phyloP scores from a whole-genome alignment of 2,329 filamentous ascomycete genomes.

The Paecilomyces variotii region DNA sequence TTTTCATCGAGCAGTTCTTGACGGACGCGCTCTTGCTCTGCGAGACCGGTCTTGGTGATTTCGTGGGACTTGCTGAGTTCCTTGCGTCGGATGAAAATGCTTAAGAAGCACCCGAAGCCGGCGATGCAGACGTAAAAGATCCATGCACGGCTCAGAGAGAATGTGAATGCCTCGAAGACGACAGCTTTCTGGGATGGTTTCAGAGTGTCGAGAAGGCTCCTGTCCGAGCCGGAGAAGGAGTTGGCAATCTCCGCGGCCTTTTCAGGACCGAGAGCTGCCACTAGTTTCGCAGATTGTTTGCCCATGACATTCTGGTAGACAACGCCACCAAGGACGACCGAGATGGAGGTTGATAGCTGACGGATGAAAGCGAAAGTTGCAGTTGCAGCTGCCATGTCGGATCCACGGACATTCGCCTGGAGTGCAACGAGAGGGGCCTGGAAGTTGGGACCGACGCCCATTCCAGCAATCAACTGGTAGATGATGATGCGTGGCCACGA shows the following conservation, averaged over 20 bases:
- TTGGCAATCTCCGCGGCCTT: constrained; percentile 15
- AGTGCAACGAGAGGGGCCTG: constrained; percentile 56
- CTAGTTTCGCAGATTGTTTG: constrained; percentile 21
- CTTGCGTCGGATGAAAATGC: constrained; percentile 30
- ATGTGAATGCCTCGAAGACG: constrained; percentile 35
- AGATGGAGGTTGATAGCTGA: constrained; percentile 50
- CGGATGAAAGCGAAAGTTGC: constrained; percentile 55
- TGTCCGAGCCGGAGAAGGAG: constrained; percentile 29
- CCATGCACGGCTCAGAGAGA: constrained; percentile 42
- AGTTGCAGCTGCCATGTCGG: constrained; percentile 56
- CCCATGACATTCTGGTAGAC: constrained; percentile 34
- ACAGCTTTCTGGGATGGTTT: constrained; percentile 23
- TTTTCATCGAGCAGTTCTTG: constrained; percentile 24
- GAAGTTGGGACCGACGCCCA: constrained; percentile 56
- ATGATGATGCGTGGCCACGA: constrained; percentile 43
- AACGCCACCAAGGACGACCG: constrained; percentile 51
- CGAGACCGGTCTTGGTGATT: constrained; percentile 38
- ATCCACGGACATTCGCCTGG: constrained; percentile 52
- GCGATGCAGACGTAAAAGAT: constrained; percentile 39
- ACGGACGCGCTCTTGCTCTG: constrained; percentile 35
- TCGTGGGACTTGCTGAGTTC: constrained; percentile 35
- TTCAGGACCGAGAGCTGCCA: constrained; percentile 21
- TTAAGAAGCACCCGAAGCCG: constrained; percentile 30
- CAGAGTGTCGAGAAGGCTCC: constrained; percentile 26
- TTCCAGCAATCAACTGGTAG: constrained; percentile 53